These are phyloP conservation scores for Ormosia semicastrata DNA, from an alignment of 306 rosid genomes.

Conservation along the genomic window DNA sequence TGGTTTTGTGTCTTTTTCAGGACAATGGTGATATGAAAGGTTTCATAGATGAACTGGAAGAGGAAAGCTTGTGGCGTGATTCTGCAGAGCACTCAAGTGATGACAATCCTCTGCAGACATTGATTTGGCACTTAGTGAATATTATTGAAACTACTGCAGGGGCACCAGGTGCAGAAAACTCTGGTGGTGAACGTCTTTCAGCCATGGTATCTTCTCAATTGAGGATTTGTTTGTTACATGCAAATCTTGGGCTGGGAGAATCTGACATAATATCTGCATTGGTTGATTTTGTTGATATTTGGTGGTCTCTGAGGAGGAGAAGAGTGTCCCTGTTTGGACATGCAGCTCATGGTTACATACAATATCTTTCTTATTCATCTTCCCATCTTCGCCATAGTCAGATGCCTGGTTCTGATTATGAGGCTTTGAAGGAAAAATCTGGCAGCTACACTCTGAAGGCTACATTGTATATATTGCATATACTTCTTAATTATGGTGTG, in stretches of 20 bases:
- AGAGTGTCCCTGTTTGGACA: slow-evolving; percentile 88
- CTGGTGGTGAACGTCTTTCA: slow-evolving; percentile 67
- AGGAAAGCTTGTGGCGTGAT: slow-evolving; percentile 40
- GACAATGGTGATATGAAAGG: slow-evolving; percentile 39
- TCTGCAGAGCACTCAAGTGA: slow-evolving; percentile 42
- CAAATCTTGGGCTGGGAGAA: slow-evolving; percentile 56
- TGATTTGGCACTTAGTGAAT: slow-evolving; percentile 58
- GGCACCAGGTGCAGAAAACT: slow-evolving; percentile 69
- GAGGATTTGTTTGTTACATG: slow-evolving; percentile 51
- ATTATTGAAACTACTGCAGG: slow-evolving; percentile 79
- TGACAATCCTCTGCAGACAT: slow-evolving; percentile 41
- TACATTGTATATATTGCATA: slow-evolving; percentile 76
- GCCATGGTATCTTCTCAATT: slow-evolving; percentile 70
- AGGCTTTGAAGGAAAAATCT: slow-evolving; percentile 63
- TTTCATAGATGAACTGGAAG: slow-evolving; percentile 49
- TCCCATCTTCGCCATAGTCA: slow-evolving; percentile 47
- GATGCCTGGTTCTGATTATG: slow-evolving; percentile 54
- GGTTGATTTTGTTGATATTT: slow-evolving; percentile 63
- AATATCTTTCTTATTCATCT: slow-evolving; percentile 78
- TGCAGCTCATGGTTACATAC: slow-evolving; percentile 83
- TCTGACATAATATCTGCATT: slow-evolving; percentile 42
- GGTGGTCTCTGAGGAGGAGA: slow-evolving; percentile 91
- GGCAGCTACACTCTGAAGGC: slow-evolving; percentile 87
- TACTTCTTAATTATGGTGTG: slow-evolving; percentile 91
- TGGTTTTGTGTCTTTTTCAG: slow-evolving; percentile 53